Conservation (phyloP, 2,329 filamentous ascomycete species). For the Iodosphaeria phyllophila region DNA sequence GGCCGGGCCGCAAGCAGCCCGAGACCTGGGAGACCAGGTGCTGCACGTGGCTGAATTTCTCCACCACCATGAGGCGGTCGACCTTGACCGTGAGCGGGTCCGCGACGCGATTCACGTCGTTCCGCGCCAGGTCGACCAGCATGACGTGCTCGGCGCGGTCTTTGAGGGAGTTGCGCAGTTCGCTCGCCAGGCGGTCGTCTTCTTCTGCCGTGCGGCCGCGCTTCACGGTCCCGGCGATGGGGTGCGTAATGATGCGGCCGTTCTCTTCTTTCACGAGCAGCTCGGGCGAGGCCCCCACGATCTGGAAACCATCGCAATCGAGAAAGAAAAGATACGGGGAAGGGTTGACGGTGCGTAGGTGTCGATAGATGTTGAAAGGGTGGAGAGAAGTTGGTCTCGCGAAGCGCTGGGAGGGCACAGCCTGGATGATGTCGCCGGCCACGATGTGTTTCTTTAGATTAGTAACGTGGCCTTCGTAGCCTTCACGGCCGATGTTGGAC, state of each 20-base stretch:
- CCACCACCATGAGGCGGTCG: slow-evolving; percentile 84
- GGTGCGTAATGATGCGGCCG: slow-evolving; percentile 83
- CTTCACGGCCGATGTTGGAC: slow-evolving; percentile 76
- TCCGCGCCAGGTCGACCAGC: slow-evolving; percentile 88
- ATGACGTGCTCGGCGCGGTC: slow-evolving; percentile 94
- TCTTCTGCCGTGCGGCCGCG: slow-evolving; percentile 66
- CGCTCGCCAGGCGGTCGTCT: slow-evolving; percentile 60
- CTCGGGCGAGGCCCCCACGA: slow-evolving; percentile 88
- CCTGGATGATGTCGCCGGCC: slow-evolving; percentile 90
- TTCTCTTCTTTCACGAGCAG: slow-evolving; percentile 80
- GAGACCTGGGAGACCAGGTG: slow-evolving; percentile 94
- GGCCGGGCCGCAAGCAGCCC: slow-evolving; percentile 63
- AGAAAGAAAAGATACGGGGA: slow-evolving; percentile 96
- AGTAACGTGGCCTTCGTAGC: slow-evolving; percentile 82
- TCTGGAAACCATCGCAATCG: slow-evolving; percentile 79
- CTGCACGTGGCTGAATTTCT: slow-evolving; percentile 93
- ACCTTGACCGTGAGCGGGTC: slow-evolving; percentile 80
- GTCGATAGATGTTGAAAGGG: slow-evolving; percentile 95
- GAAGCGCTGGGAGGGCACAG: slow-evolving; percentile 86
- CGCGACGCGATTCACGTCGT: slow-evolving; percentile 91
- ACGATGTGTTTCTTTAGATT: slow-evolving; percentile 79
- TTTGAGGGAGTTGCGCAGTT: slow-evolving; percentile 65
- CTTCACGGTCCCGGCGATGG: slow-evolving; percentile 89
- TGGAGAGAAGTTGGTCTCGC: slow-evolving; percentile 78
- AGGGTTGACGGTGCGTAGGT: slow-evolving; percentile 91